Base-by-base conservation (phyloP, 2,329 filamentous ascomycete genomes). In the Colletotrichum melonis region DNA sequence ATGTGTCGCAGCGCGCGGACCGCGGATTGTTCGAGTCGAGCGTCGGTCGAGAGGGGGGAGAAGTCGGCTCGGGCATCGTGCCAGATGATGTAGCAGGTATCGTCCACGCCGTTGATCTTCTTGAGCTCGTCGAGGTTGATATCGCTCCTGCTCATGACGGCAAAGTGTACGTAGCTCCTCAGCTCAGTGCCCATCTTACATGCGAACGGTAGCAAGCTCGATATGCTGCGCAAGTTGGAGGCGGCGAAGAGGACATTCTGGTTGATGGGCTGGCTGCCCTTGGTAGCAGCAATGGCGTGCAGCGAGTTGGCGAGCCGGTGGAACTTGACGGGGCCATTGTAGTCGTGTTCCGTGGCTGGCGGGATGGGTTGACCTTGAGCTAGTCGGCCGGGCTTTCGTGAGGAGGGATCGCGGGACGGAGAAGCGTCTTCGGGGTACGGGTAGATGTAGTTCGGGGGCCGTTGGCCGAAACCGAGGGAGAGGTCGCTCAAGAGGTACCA, bases 241-340 rank as follows among this genome's bases (percentile, higher is more conserved):
- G 93, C 92, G 5, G 92, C 92, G 80, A 98, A 98, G 3, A 98
- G 82, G 19, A 98, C 88, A 78, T 95, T 95, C 63, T 89, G 89
- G 78, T 93, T 94, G 49, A 83, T 79, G 38, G 80, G 75, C 66
- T 84, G 84, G 62, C 82, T 81, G 5, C 91, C 91, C 30, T 84
- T 84, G 0, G 89, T 91, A 24, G 82, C 84, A 8, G 86, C 80
- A 56, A 92, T 89, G 14, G 85, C 87, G 55, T 91, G 89, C 54
- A 98, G 84, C 4, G 92, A 91, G 22, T 81, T 78, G 0, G 89
- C 89, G 55, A 98, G 87, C 12, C 89, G 82, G 76, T 88, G 89
- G 79, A 94, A 95, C 77, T 86, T 90, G 76, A 97, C 87, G 1
- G 89, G 89, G 1, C 94, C 95, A 75, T 92, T 90, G 81, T 92